Evolutionary conservation across 306 rosid genomes (phyloP).

Genomic region (Rosa multiflora): DNA sequence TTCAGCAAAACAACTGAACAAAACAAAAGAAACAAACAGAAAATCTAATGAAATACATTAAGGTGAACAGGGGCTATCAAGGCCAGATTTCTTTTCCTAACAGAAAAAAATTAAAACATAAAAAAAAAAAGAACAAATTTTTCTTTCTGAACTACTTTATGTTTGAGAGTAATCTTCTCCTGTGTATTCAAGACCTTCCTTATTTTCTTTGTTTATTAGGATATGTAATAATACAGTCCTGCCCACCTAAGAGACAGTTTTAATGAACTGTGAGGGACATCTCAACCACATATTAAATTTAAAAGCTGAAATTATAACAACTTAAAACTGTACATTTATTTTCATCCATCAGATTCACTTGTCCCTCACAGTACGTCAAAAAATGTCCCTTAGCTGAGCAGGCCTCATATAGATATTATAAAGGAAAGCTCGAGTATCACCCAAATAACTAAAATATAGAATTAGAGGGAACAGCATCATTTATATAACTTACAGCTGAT

Average conservation of each 20-base stretch:
- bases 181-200: neutral
- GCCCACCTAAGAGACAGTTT: too few species aligned
- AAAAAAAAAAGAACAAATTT: neutral
- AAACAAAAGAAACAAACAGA: neutral
- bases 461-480: neutral
- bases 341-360: too few species aligned
- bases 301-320: too few species aligned
- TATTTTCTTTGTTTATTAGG: neutral
- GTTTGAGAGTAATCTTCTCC: neutral
- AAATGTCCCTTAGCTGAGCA: too few species aligned
- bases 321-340: too few species aligned
- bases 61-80: neutral
- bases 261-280: too few species aligned
- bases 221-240: neutral
- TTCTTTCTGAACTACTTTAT: neutral
- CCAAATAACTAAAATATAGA: neutral
- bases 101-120: neutral
- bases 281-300: too few species aligned
- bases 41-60: neutral
- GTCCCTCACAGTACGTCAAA: too few species aligned
- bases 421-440: neutral
- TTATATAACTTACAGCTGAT: slow-evolving; percentile 57
- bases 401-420: slow-evolving; percentile 1
- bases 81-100: neutral
- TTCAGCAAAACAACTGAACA: neutral